Evolutionary conservation across 495 filamentous ascomycete genomes (phyloP).

Genomic region (Penicillium macrosclerotiorum): DNA sequence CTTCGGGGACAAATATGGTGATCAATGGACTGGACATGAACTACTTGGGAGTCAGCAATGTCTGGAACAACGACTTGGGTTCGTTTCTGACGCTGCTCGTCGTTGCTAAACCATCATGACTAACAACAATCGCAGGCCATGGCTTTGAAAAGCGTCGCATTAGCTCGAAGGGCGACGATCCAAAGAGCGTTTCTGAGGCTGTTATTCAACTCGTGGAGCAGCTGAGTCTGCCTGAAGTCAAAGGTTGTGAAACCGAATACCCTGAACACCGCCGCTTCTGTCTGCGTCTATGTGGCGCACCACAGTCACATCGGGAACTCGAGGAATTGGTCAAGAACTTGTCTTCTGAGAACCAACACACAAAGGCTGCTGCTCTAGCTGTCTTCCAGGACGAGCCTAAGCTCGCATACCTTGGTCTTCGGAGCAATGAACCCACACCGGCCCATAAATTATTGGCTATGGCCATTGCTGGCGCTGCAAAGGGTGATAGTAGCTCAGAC

Average conservation of each 20-base stretch:
- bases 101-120: neutral
- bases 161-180: conserved; percentile 19
- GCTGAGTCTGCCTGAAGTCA: conserved; percentile 46
- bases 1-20: conserved; percentile 69
- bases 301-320: conserved; percentile 58
- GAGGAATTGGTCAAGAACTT: conserved; percentile 60
- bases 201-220: conserved; percentile 50
- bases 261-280: conserved; percentile 76
- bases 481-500: conserved; percentile 52
- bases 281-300: conserved; percentile 74
- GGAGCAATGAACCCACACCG: conserved; percentile 41
- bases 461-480: conserved; percentile 53
- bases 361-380: conserved; percentile 76
- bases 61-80: conserved; percentile 80
- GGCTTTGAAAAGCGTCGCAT: conserved; percentile 33
- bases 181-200: conserved; percentile 43
- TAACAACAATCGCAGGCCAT: conserved; percentile 29
- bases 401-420: conserved; percentile 46
- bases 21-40: conserved; percentile 73
- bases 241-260: conserved; percentile 57
- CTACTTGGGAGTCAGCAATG: conserved; percentile 75
- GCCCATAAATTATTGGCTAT: conserved; percentile 53
- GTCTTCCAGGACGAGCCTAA: conserved; percentile 69
- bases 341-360: conserved; percentile 62
- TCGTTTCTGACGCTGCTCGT: conserved; percentile 14